Conservation (phyloP, 1,284 basidiomycete genomes). For the Wolfiporia cocos region DNA sequence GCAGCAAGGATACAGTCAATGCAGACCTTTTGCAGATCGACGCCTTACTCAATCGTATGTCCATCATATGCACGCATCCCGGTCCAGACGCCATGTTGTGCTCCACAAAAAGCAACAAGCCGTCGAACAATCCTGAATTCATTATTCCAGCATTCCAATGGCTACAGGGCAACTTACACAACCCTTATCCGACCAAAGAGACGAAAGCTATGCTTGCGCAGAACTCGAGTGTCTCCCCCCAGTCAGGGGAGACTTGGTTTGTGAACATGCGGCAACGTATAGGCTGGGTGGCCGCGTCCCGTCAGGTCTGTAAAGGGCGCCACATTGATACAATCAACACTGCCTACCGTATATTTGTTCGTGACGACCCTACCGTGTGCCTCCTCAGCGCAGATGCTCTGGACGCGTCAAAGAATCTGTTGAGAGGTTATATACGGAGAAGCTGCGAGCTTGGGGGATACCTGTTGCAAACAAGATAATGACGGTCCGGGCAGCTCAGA, state of each 20-base stretch:
- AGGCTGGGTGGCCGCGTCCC: not conserved
- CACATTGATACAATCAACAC: not conserved
- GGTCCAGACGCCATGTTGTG: too few relatives aligned
- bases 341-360: not conserved
- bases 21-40: too few relatives aligned
- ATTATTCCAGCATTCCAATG: not conserved
- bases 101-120: too few relatives aligned
- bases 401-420: not conserved
- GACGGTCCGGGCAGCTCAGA: too few relatives aligned
- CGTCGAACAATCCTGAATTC: not conserved
- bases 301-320: not conserved
- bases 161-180: not conserved
- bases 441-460: not conserved
- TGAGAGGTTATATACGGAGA: not conserved
- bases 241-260: not conserved
- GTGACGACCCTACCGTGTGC: not conserved
- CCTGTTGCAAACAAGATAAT: too few relatives aligned
- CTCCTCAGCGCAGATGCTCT: not conserved
- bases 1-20: too few relatives aligned
- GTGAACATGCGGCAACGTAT: not conserved
- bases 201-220: not conserved
- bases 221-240: not conserved
- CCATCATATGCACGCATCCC: too few relatives aligned
- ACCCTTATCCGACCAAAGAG: not conserved
- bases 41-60: too few relatives aligned